Conservation (phyloP, 1,284 basidiomycete genomes). For the Gymnopus androsaceus region DNA sequence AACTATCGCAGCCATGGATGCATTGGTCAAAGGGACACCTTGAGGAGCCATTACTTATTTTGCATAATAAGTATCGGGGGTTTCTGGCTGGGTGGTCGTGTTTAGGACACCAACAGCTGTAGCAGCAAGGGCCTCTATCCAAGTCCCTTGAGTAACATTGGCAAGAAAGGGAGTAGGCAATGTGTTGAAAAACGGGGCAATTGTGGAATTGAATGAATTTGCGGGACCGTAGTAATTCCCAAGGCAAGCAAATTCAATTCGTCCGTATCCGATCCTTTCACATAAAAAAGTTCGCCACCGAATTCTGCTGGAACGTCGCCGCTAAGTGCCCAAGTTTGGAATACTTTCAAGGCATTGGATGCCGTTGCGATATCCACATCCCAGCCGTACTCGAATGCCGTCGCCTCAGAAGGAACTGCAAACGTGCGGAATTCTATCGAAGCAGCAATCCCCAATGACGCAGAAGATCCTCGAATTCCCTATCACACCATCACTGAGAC, state of each 20-base stretch:
- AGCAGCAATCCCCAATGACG: conserved; percentile 51
- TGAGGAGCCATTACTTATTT: conserved; percentile 47
- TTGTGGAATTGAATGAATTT: conserved; percentile 23
- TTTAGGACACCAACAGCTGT: conserved; percentile 24
- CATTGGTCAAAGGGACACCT: conserved; percentile 30
- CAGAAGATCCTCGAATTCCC: conserved; percentile 50
- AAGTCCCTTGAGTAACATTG: conserved; percentile 16
- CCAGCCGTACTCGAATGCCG: conserved; percentile 43
- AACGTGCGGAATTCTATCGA: conserved; percentile 46
- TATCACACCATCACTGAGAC: conserved; percentile 16
- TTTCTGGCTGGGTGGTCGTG: conserved; percentile 32
- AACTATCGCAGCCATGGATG: conserved; percentile 34
- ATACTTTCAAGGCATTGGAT: conserved; percentile 34
- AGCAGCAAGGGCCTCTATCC: conserved; percentile 15
- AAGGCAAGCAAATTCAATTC: conserved; percentile 25
- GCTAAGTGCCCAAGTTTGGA: conserved; percentile 39
- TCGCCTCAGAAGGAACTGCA: conserved; percentile 37
- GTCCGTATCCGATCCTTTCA: conserved; percentile 30
- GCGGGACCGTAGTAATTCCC: conserved; percentile 18
- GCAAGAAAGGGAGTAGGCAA: neutral
- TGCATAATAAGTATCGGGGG: conserved; percentile 46
- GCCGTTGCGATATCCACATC: conserved; percentile 34
- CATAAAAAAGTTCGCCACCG: conserved; percentile 35
- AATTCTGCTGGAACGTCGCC: conserved; percentile 38
- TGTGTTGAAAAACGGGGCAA: conserved; percentile 28